Base-by-base conservation (phyloP, 2,329 filamentous ascomycete species). In the Elsinoe fawcettii region DNA sequence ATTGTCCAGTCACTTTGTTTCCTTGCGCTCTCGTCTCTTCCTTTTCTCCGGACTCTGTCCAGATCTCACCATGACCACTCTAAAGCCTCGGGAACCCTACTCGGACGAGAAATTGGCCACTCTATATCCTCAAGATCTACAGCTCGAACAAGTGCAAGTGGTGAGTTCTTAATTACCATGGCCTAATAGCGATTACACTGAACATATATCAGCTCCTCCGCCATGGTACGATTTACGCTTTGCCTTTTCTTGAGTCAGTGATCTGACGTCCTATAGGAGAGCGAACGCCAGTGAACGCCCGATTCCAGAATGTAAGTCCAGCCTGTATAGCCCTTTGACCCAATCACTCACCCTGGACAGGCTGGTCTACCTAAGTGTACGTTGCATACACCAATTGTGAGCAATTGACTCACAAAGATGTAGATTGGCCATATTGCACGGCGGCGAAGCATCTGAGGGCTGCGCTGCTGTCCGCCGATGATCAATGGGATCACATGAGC, bases 111-210 rank as follows among this genome's bases (percentile, higher is more conserved):
- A 97, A 79, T 82, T 97, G 51, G 77, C 80, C 43, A 76, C 77
- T 66, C 84, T 97, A 59, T 99, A 96, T 74, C 93, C 93, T 1
- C 74, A 83, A 57, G 77, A 80, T 44, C 78, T 99, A 59, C 81
- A 92, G 69, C 82, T 99, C 34, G 87, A 93, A 69, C 83, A 93
- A 60, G 93, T 97, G 51, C 93, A 99, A 75, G 80, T 97, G 65
- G 80, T 85, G 68, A 66, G 79, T 69, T 37, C 57, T 12, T 2
- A n/a, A 22, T 30, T 14, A 22, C 34, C 18, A 20, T 16, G 23
- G 3, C 11, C 2, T 7, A 20, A 39, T 41, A 32, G 20, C 4
- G 6, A 14, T 25, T n/a, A n/a, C n/a, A 20, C 56, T 60, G 11
- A 62, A 18, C 1, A 18, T 25, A 9, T 34, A 2, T n/a, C 37